These are phyloP conservation scores for Sporothrix variecibatus DNA, from an alignment of 2,329 filamentous ascomycete genomes.

Conservation along the genomic window DNA sequence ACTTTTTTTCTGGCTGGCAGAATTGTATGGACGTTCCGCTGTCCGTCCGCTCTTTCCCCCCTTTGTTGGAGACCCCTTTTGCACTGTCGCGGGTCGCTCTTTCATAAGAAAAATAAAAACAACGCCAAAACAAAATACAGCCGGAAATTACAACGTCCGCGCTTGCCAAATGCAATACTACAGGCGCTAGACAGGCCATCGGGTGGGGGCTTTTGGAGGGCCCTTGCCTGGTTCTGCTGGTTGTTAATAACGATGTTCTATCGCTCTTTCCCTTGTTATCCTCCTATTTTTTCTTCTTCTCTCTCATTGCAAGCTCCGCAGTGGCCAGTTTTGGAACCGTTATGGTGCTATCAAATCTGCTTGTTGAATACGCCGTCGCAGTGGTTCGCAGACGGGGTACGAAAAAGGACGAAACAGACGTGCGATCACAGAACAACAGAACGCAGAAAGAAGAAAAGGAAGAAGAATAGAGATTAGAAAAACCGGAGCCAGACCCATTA, in stretches of 20 bases:
- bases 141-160: conserved; percentile 23
- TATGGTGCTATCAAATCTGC: conserved; percentile 4
- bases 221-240: background rate
- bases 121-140: background rate
- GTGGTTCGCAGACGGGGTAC: background rate
- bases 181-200: background rate
- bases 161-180: conserved; percentile 10
- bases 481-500: background rate
- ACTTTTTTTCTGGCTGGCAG: background rate
- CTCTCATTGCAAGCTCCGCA: background rate
- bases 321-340: background rate
- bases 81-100: background rate
- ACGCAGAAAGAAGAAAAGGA: background rate
- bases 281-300: background rate
- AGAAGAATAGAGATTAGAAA: background rate
- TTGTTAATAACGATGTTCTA: no score
- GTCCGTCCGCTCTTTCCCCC: background rate
- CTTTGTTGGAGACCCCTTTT: background rate
- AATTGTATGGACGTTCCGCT: background rate
- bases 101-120: background rate
- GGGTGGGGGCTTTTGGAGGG: background rate
- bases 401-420: background rate
- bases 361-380: background rate
- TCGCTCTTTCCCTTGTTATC: background rate
- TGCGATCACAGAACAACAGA: background rate